These are phyloP conservation scores for Arabidopsis arenosa DNA, from an alignment of 345 rosid genomes.

Conservation along the genomic window DNA sequence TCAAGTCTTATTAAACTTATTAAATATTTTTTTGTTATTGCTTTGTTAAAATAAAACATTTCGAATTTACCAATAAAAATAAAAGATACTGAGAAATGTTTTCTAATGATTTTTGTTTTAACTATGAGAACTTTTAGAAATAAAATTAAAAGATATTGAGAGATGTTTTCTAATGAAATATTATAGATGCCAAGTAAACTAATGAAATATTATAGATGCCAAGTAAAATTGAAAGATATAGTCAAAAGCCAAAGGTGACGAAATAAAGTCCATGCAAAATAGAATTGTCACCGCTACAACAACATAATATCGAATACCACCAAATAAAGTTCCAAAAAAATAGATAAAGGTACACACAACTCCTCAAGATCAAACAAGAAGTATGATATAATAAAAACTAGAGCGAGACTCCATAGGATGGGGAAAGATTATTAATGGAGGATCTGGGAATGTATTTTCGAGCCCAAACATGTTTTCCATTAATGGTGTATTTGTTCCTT, in stretches of 20 bases:
- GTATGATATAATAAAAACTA: slow-evolving; percentile 8
- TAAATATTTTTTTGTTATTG: not conserved
- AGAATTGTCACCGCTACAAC: not conserved
- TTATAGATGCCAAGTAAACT: too few relatives aligned
- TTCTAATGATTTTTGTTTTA: not conserved
- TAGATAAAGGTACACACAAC: not conserved
- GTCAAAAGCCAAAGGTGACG: not conserved
- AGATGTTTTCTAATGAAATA: too few relatives aligned
- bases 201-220: too few relatives aligned
- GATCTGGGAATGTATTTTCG: slow-evolving; percentile 50
- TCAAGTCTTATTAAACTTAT: not conserved
- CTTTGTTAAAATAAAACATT: not conserved
- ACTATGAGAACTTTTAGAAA: too few relatives aligned
- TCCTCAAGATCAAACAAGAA: slow-evolving; percentile 10
- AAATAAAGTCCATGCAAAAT: slow-evolving; percentile 4
- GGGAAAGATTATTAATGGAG: not conserved
- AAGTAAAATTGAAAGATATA: not conserved
- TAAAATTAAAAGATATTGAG: too few relatives aligned
- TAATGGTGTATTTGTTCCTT: slow-evolving; percentile 65
- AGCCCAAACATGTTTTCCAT: slow-evolving; percentile 82
- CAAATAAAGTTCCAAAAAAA: not conserved
- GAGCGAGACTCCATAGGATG: slow-evolving; percentile 12
- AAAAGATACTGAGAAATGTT: not conserved
- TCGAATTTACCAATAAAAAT: not conserved
- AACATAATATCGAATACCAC: not conserved